Evolutionary conservation across 352 stramenopile species (phyloP), one percentile per base, ranked within the genome.

Genomic region (Globisporangium parvum): DNA sequence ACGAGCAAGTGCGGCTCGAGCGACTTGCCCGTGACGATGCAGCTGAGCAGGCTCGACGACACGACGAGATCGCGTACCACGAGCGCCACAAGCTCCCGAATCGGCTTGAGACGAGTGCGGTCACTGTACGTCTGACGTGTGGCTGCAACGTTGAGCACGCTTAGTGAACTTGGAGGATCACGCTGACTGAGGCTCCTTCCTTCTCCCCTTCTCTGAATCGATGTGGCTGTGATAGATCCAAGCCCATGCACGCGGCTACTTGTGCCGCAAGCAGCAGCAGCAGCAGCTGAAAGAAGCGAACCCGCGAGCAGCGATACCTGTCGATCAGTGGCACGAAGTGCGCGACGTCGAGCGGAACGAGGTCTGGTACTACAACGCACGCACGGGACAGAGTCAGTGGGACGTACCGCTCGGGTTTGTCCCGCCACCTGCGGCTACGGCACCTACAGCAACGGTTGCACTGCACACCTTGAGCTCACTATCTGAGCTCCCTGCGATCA

Each of bases 331-430:
- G 84, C 75, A 86, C 41, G 62, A 91, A 52, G 77, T 94, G 10
- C 80, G 79, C 4, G 84, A 94, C 55, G 63, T 87, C 10, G 76
- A 86, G 18, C 61, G 67, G 9, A 73, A 68, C 6, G 82, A 91
- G 41, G 71, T 85, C 15, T 94, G 84, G 84, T 94, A 84, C 59
- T 94, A 92, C 67, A 94, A 94, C 52, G 61, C 70, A 2, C 52
- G 53, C 2, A 92, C 81, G 6, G 80, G 80, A 3, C 61, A 80
- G 15, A 91, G 80, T 62, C 81, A 94, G 47, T 94, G 84, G 84
- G 80, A 89, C 45, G 66, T 63, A 10, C 82, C 85, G 0, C 31
- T 40, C 8, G 45, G 45, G 28, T 73, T 74, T n/a, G 26, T 49
- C 3, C 17, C 54, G 18, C 6, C 6, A 31, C 23, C 45, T 39